Conservation (phyloP, 495 filamentous ascomycete species). For the Penicillium argentinense region DNA sequence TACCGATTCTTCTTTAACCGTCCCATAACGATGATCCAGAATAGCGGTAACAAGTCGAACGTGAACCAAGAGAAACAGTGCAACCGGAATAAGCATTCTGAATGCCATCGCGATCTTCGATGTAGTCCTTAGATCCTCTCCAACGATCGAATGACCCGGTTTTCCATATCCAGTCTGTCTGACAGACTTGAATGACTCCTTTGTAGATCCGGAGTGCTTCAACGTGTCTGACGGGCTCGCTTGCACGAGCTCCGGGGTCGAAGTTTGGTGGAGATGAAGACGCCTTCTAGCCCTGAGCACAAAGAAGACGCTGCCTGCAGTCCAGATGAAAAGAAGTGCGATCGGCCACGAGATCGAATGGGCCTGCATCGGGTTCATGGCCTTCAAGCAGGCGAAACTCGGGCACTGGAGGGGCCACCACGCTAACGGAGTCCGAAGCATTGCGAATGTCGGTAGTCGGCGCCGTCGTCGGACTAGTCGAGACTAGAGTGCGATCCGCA, state of each 20-base stretch:
- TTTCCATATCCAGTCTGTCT: too few relatives aligned
- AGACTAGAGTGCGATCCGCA: conserved; percentile 6
- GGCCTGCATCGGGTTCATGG: background rate
- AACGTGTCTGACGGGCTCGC: too few relatives aligned
- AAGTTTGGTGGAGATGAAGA: background rate
- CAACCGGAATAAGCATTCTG: conserved; percentile 1
- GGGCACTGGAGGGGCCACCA: background rate
- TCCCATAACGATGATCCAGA: background rate
- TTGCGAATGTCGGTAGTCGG: background rate
- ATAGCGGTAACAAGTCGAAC: background rate
- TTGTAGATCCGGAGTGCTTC: too few relatives aligned
- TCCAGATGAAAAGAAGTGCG: background rate
- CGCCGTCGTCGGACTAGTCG: conserved; percentile 4
- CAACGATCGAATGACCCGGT: too few relatives aligned
- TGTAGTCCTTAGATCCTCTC: too few relatives aligned
- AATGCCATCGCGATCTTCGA: background rate
- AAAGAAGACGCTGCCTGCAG: background rate
- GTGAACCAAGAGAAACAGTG: background rate
- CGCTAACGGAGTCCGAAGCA: conserved; percentile 3
- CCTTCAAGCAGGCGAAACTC: background rate
- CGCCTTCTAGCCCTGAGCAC: background rate
- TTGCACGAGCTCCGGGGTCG: too few relatives aligned
- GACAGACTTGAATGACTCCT: too few relatives aligned
- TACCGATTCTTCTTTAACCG: too few relatives aligned
- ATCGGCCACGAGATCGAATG: background rate